Base-by-base conservation (phyloP, 2,329 filamentous ascomycete genomes). In the Fusarium pseudonygamai region DNA sequence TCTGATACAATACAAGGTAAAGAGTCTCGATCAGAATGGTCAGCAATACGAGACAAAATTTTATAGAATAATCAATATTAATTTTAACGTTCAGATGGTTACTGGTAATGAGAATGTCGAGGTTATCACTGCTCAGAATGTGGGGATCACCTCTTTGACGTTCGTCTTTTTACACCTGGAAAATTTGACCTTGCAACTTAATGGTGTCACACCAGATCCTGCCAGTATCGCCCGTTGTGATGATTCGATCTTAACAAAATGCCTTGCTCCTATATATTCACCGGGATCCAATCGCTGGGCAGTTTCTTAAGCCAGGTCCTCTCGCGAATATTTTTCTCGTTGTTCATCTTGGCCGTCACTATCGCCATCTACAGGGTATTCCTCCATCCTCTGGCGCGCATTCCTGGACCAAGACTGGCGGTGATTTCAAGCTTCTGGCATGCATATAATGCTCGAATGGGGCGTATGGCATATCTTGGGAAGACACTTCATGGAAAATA, bases 351-450 rank as follows among this genome's bases (percentile, higher is more conserved):
- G 16, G 40, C 76, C 39, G n/a, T 64, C 30, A 73, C 68, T 18
- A 40, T 78, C 24, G 74, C 53, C 18, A 43, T 79, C 13, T 86
- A 87, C 64, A 79, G 86, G 7, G 71, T 87, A 2, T 77, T 76
- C 39, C 67, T 87, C 6, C 86, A 88, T 49, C 83, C 85, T 0
- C 77, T 89, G 0, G 78, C 86, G 3, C 56, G 76, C 5, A 63
- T 88, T 1, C 87, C 87, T 0, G 87, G 87, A 0, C 87, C 87
- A 0, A 82, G 73, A 28, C 55, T 84, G 0, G 87, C 86, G 0
- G 85, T 85, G 7, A 15, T 87, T 3, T 86, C 86, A 14, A 86
- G 81, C 60, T 60, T 83, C 34, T 89, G 87, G 87, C 82, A 86
- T 43, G 87, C 84, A 1, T 80, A 81, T 16, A 83, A 87, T 7